Evolutionary conservation across 2,329 filamentous ascomycete genomes (phyloP).

Genomic region (Dryadomyces quercivorus): DNA sequence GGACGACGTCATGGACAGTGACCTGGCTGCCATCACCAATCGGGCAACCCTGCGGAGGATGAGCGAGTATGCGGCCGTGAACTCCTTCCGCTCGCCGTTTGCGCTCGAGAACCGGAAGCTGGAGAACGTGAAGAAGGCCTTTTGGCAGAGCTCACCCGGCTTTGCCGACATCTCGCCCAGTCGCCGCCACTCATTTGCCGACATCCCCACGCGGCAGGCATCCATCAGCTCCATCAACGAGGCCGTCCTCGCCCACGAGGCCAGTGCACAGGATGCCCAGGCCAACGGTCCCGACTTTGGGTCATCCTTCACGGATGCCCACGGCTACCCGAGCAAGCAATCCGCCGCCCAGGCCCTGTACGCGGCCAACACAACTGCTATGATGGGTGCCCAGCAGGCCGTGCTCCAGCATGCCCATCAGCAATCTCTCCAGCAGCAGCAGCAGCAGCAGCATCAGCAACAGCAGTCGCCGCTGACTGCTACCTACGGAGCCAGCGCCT

Average conservation of each 20-base stretch:
- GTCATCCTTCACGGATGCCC: conserved; percentile 26
- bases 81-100: conserved; percentile 33
- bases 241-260: conserved; percentile 32
- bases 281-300: conserved; percentile 27
- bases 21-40: conserved; percentile 29
- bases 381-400: conserved; percentile 23
- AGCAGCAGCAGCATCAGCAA: conserved; percentile 4
- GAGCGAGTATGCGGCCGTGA: conserved; percentile 36
- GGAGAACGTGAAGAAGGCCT: conserved; percentile 53
- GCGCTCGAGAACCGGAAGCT: conserved; percentile 48
- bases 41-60: conserved; percentile 37
- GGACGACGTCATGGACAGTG: conserved; percentile 47
- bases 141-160: conserved; percentile 61
- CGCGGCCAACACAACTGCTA: conserved; percentile 6
- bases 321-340: conserved; percentile 21
- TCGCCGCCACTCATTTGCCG: conserved; percentile 68
- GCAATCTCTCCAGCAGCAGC: conserved; percentile 1
- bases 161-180: conserved; percentile 62
- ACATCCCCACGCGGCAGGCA: conserved; percentile 49
- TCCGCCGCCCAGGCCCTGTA: conserved; percentile 7
- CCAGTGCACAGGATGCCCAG: conserved; percentile 29
- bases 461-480: neutral
- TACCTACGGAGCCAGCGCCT: conserved; percentile 22
- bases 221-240: conserved; percentile 51
- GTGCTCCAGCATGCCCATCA: conserved; percentile 5